These are phyloP conservation scores for Periconia sp. DNA, from an alignment of 2,329 filamentous ascomycete species.

Conservation along the genomic window DNA sequence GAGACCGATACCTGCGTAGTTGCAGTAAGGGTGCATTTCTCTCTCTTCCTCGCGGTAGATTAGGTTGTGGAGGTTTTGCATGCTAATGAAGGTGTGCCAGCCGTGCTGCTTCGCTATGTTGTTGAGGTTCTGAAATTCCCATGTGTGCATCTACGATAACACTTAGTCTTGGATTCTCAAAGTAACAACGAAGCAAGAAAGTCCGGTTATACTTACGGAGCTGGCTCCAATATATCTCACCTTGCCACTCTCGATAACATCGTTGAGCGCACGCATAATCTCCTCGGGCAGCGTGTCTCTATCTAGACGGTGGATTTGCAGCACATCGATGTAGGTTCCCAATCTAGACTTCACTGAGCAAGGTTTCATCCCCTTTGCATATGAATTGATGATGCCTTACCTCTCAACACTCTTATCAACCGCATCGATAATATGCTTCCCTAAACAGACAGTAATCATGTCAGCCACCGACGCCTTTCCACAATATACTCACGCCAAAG, in stretches of 20 bases:
- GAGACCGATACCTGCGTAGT: conserved; percentile 24
- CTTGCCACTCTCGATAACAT: conserved; percentile 22
- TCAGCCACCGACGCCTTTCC: no score
- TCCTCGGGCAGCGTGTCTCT: conserved; percentile 15
- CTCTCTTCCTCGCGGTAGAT: conserved; percentile 53
- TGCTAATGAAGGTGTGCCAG: conserved; percentile 51
- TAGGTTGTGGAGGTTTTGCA: conserved; percentile 51
- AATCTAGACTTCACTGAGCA: conserved; percentile 4
- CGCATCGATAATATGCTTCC: conserved; percentile 44
- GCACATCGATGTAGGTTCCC: conserved; percentile 26
- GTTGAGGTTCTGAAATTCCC: conserved; percentile 51
- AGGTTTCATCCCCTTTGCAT: not conserved
- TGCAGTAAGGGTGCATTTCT: conserved; percentile 29
- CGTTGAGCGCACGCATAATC: conserved; percentile 26
- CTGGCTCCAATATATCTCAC: conserved; percentile 28
- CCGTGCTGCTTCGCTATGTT: conserved; percentile 45
- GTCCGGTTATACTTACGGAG: conserved; percentile 3
- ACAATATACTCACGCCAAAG: no score
- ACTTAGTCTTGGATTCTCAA: not conserved
- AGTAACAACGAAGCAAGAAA: not conserved
- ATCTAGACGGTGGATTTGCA: conserved; percentile 25
- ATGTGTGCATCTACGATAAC: conserved; percentile 44
- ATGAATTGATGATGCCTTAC: not conserved
- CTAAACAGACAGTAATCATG: no score
- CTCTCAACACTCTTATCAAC: conserved; percentile 29